These are phyloP conservation scores for Elongisporangium prolatum DNA, from an alignment of 352 stramenopile genomes.

Conservation along the genomic window DNA sequence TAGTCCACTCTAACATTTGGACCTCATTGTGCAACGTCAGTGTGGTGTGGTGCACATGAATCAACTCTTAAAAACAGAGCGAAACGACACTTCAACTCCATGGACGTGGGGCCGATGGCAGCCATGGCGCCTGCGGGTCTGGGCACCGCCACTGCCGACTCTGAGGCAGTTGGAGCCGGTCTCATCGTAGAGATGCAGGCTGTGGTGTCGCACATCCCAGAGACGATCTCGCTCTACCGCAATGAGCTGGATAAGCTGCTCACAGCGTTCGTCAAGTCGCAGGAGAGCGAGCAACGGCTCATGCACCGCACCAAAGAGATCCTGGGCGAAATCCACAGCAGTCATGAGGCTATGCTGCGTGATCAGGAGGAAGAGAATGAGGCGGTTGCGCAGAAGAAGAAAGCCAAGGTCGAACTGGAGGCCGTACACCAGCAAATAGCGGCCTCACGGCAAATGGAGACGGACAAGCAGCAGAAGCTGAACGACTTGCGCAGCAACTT, in stretches of 20 bases:
- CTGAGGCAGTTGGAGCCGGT: slow-evolving; percentile 9
- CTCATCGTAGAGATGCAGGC: slow-evolving; percentile 64
- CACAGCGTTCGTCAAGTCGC: slow-evolving; percentile 65
- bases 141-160: too few relatives aligned
- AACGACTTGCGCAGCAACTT: slow-evolving; percentile 63
- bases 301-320: slow-evolving; percentile 70
- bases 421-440: slow-evolving; percentile 61
- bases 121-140: too few relatives aligned
- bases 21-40: not conserved
- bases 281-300: slow-evolving; percentile 77
- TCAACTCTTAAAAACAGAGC: too few relatives aligned
- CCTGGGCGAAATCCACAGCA: slow-evolving; percentile 65
- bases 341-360: slow-evolving; percentile 64
- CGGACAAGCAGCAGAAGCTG: slow-evolving; percentile 73
- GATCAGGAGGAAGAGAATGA: slow-evolving; percentile 81
- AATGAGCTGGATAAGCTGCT: slow-evolving; percentile 80
- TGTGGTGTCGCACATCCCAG: slow-evolving; percentile 62
- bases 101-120: not conserved
- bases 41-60: not conserved
- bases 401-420: slow-evolving; percentile 64
- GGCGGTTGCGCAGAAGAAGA: slow-evolving; percentile 63
- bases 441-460: slow-evolving; percentile 46
- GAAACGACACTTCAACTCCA: not conserved
- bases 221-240: slow-evolving; percentile 69
- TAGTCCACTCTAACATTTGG: not conserved